A percentile compares a stretch with the other conserved stretches of the same genome.
These are phyloP conservation scores for Tulasnella sp. DNA, from an alignment of 768 basidiomycete species.

Conservation along the genomic window DNA sequence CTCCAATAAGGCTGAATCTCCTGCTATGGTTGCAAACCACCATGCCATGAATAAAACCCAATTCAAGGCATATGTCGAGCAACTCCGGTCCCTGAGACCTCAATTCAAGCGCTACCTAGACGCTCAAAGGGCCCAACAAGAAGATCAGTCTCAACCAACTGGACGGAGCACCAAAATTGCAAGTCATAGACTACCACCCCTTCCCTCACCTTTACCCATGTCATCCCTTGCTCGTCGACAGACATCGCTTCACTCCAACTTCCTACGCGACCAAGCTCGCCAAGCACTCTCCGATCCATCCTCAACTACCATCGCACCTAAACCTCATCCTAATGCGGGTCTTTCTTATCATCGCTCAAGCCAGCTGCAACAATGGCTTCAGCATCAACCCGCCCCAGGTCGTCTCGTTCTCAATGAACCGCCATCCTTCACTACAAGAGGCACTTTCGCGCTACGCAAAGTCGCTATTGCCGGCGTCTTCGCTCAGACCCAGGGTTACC, in stretches of 20 bases:
- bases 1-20: not conserved
- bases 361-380: constrained; percentile 40
- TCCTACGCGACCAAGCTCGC: constrained; percentile 6
- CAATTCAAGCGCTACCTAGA: constrained; percentile 40
- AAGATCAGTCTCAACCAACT: not conserved
- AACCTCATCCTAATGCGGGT: constrained; percentile 51
- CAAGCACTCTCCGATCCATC: not conserved
- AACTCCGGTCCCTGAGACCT: constrained; percentile 43
- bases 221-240: not conserved
- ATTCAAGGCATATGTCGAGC: constrained; percentile 47
- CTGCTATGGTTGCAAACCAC: constrained; percentile 37
- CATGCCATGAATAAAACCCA: constrained; percentile 44
- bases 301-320: constrained; percentile 38
- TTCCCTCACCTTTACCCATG: constrained; percentile 21
- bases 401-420: constrained; percentile 32
- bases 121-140: constrained; percentile 18
- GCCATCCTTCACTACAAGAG: not conserved
- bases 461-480: not conserved
- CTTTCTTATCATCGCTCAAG: constrained; percentile 47
- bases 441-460: too few relatives aligned
- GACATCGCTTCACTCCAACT: not conserved
- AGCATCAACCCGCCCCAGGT: constrained; percentile 43
- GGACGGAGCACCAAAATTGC: constrained; percentile 10
- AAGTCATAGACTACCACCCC: constrained; percentile 19
- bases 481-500: not conserved